Percentiles rank a stretch among this genome's conserved stretches.
Evolutionary conservation across 2,329 filamentous ascomycete species (phyloP).

Genomic region (Penicillium hordei): DNA sequence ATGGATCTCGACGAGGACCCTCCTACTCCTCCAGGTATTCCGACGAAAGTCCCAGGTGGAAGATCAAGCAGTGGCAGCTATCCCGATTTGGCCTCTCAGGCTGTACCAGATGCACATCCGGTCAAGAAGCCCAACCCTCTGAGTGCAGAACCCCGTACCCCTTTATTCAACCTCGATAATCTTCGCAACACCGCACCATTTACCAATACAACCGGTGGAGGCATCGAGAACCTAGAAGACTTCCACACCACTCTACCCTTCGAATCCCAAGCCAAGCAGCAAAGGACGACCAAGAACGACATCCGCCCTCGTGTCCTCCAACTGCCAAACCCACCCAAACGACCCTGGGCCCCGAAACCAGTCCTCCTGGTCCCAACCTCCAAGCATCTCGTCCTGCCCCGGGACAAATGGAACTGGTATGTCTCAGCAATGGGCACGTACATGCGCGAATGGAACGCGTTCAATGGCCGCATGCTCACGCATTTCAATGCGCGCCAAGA

Average conservation of each 20-base stretch:
- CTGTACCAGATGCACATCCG: slow-evolving; percentile 8
- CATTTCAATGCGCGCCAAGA: slow-evolving; percentile 57
- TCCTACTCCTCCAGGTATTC: slow-evolving; percentile 17
- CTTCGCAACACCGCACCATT: slow-evolving; percentile 54
- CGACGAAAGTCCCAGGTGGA: slow-evolving; percentile 4
- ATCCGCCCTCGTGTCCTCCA: slow-evolving; percentile 42
- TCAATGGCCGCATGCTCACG: slow-evolving; percentile 55
- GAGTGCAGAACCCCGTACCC: slow-evolving; percentile 17
- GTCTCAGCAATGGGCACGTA: slow-evolving; percentile 56
- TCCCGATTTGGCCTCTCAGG: slow-evolving; percentile 18
- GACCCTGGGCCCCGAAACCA: slow-evolving; percentile 43
- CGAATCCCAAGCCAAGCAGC: slow-evolving; percentile 51
- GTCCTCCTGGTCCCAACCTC: slow-evolving; percentile 30
- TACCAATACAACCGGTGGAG: slow-evolving; percentile 44
- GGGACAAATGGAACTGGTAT: slow-evolving; percentile 52
- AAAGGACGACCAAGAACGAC: slow-evolving; percentile 44
- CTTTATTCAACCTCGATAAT: slow-evolving; percentile 50
- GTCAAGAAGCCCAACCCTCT: slow-evolving; percentile 16
- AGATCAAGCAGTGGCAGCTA: slow-evolving; percentile 16
- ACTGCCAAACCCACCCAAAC: slow-evolving; percentile 53
- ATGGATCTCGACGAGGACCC: slow-evolving; percentile 50
- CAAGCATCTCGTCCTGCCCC: slow-evolving; percentile 42
- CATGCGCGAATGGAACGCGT: slow-evolving; percentile 56
- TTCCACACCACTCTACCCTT: slow-evolving; percentile 59
- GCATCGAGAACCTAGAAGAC: slow-evolving; percentile 55